A percentile compares a stretch with the other conserved stretches of the same genome.
phyloP scores from a whole-genome alignment of 805 yeast genomes.

The Saccharomycopsis olivae region DNA sequence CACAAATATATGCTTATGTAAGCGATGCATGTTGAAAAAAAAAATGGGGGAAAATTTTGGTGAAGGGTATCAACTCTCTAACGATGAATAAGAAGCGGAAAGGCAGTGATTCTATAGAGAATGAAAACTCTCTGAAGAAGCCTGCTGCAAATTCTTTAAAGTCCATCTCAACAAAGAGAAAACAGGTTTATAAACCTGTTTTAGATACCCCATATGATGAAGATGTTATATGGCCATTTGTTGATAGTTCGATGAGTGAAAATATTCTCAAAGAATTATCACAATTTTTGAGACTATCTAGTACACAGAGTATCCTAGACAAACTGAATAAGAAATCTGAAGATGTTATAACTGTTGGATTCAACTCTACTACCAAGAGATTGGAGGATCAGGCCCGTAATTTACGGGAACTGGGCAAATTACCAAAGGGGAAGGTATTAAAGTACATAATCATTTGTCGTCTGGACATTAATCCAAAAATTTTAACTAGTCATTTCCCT shows the following conservation, averaged over 20 bases:
- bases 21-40: background rate
- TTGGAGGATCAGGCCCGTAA: no score
- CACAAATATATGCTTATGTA: background rate
- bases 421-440: no score
- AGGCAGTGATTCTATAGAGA: no score
- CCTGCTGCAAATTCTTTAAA: constrained; percentile 4
- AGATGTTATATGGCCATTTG: constrained; percentile 1
- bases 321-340: no score
- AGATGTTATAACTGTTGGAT: constrained; percentile 4
- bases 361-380: constrained; percentile 15
- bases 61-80: background rate
- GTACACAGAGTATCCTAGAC: no score
- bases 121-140: no score
- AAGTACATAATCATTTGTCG: constrained; percentile 12
- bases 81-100: no score
- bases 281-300: background rate
- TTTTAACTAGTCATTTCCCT: constrained; percentile 16
- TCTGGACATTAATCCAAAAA: constrained; percentile 12
- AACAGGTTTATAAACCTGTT: constrained; percentile 13
- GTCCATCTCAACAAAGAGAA: constrained; percentile 9
- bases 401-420: no score
- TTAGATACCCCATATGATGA: constrained; percentile 16
- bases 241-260: background rate
- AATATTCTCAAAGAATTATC: constrained; percentile 4
- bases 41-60: background rate